These are phyloP conservation scores for Hydnomerulius pinastri DNA, from an alignment of 768 basidiomycete species.

Conservation along the genomic window DNA sequence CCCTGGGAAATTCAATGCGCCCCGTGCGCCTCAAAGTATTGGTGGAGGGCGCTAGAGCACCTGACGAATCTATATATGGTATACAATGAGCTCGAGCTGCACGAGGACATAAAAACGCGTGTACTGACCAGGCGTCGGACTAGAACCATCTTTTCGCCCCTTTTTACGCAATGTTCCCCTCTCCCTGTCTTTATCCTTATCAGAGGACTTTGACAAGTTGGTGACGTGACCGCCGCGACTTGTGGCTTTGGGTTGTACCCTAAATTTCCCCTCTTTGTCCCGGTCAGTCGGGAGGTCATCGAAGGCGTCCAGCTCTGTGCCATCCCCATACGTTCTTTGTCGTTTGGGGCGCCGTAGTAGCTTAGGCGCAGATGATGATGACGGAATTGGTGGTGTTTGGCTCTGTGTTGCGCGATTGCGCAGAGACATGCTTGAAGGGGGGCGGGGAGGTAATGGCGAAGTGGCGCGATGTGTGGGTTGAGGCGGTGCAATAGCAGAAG, in stretches of 20 bases:
- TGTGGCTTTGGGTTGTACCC: constrained; percentile 72
- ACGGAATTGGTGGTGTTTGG: constrained; percentile 36
- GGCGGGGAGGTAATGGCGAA: constrained; percentile 61
- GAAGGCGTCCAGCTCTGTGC: constrained; percentile 85
- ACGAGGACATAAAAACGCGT: constrained; percentile 1
- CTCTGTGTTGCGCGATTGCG: constrained; percentile 35
- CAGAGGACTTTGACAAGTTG: constrained; percentile 43
- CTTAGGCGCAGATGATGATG: constrained; percentile 58
- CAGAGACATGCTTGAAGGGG: constrained; percentile 56
- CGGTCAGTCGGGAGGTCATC: constrained; percentile 88
- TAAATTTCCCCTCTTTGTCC: constrained; percentile 75
- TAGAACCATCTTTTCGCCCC: constrained; percentile 47
- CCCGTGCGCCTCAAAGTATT: constrained; percentile 60
- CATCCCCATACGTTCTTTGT: constrained; percentile 76
- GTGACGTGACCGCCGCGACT: constrained; percentile 58
- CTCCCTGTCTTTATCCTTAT: constrained; percentile 41
- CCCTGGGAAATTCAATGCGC: constrained; percentile 55
- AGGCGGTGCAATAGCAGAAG: constrained; percentile 23
- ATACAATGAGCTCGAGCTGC: constrained; percentile 1
- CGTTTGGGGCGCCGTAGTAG: constrained; percentile 78
- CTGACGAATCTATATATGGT: constrained; percentile 18
- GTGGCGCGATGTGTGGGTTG: constrained; percentile 47
- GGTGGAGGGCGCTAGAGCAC: constrained; percentile 42
- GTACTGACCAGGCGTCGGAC: constrained; percentile 41
- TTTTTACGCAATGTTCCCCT: constrained; percentile 64